Evolutionary conservation across 1,139 yeast species (phyloP).

Genomic region (Suhomyces coccinellae): DNA sequence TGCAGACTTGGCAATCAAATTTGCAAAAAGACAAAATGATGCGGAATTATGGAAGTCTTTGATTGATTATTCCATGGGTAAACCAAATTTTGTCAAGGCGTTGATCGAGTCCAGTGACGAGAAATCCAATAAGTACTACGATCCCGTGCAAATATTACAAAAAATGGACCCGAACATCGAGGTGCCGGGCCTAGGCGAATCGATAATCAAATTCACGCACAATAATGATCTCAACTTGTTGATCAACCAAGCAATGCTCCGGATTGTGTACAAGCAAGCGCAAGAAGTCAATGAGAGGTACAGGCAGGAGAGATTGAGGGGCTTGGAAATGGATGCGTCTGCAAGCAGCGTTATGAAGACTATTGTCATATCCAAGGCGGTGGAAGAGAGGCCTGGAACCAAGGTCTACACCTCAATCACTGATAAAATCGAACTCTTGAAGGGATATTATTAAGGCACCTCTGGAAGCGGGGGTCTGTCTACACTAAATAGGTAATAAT

Average conservation of each 20-base stretch:
- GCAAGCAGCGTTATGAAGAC: slow-evolving; percentile 1
- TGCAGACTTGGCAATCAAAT: slow-evolving; percentile 77
- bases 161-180: slow-evolving; percentile 62
- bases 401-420: slow-evolving; percentile 5
- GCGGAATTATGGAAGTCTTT: slow-evolving; percentile 77
- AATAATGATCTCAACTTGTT: slow-evolving; percentile 63
- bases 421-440: slow-evolving; percentile 5
- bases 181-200: slow-evolving; percentile 63
- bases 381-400: slow-evolving; percentile 4
- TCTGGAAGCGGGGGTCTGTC: neutral
- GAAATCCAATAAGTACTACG: slow-evolving; percentile 48
- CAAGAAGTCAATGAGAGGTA: slow-evolving; percentile 13
- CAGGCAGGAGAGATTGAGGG: slow-evolving; percentile 8
- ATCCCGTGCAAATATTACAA: slow-evolving; percentile 66
- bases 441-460: neutral
- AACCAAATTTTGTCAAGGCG: slow-evolving; percentile 73
- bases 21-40: slow-evolving; percentile 74
- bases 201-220: slow-evolving; percentile 61
- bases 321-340: slow-evolving; percentile 7
- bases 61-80: slow-evolving; percentile 66
- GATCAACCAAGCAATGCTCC: slow-evolving; percentile 59
- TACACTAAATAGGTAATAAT: neutral
- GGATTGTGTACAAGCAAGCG: slow-evolving; percentile 36
- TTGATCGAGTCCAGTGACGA: slow-evolving; percentile 71
- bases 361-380: slow-evolving; percentile 2